phyloP scores from a whole-genome alignment of 257 asterid species.

The Capsicum pubescens region DNA sequence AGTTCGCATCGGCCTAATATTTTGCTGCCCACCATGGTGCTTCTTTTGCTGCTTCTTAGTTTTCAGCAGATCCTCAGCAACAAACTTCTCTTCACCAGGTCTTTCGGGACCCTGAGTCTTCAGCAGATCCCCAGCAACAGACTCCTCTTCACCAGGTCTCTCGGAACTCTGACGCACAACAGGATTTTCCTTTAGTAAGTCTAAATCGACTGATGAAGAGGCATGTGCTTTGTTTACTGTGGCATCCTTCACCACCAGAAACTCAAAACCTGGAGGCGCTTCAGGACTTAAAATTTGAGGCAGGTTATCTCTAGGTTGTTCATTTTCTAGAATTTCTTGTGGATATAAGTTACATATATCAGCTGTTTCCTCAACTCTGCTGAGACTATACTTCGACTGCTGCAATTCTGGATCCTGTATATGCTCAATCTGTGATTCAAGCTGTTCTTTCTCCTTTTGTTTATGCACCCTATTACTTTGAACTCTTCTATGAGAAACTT shows the following conservation, averaged over 20 bases:
- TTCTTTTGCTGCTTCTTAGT: slow-evolving; percentile 12
- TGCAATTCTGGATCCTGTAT: slow-evolving; percentile 1
- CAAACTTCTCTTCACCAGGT: neutral
- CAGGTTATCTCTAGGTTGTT: slow-evolving; percentile 22
- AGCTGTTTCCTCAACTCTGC: slow-evolving; percentile 14
- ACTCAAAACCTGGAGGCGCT: slow-evolving; percentile 53
- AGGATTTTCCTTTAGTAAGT: neutral
- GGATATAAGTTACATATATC: neutral
- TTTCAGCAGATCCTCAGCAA: neutral
- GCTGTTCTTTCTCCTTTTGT: neutral
- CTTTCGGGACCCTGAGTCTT: neutral
- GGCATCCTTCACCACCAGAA: slow-evolving; percentile 30
- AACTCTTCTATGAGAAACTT: neutral
- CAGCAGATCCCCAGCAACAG: neutral
- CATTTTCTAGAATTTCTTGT: slow-evolving; percentile 28
- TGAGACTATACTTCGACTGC: slow-evolving; percentile 18
- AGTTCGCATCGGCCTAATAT: neutral
- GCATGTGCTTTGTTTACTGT: slow-evolving; percentile 14
- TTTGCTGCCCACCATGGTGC: neutral
- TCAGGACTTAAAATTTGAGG: slow-evolving; percentile 34
- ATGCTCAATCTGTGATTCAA: neutral
- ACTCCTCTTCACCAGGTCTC: neutral
- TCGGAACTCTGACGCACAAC: neutral
- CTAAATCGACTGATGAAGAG: neutral
- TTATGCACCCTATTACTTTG: neutral